These are phyloP conservation scores for Diddensiella transvaalensis DNA, from an alignment of 805 yeast species.

Conservation along the genomic window DNA sequence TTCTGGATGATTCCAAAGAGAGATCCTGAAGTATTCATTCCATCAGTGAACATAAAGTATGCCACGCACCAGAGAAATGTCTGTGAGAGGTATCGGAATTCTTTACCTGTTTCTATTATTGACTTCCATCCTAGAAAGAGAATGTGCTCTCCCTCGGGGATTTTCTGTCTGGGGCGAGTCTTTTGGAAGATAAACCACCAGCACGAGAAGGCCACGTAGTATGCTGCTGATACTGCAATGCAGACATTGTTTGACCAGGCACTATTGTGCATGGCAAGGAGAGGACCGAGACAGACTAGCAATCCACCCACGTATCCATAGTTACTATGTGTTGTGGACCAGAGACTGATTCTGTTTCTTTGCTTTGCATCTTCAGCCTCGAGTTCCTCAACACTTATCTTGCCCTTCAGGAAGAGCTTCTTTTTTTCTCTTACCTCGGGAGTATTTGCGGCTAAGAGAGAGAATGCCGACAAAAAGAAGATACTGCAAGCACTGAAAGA, in stretches of 20 bases:
- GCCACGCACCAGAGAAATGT: constrained; percentile 9
- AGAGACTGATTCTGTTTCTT: background rate
- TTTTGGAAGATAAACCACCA: constrained; percentile 3
- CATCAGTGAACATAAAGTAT: constrained; percentile 14
- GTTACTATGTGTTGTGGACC: background rate
- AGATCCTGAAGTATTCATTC: constrained; percentile 14
- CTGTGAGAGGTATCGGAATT: constrained; percentile 9
- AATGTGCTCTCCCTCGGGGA: constrained; percentile 9
- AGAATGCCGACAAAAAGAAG: background rate
- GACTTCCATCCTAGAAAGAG: constrained; percentile 12
- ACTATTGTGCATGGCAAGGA: constrained; percentile 1
- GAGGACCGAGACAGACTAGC: constrained; percentile 14
- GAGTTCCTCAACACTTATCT: background rate
- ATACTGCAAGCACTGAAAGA: background rate
- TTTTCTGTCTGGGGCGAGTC: constrained; percentile 3
- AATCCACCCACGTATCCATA: background rate
- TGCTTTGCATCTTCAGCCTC: background rate
- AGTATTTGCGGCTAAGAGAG: background rate
- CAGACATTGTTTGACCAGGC: constrained; percentile 1
- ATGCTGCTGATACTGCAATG: background rate
- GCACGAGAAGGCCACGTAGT: constrained; percentile 1
- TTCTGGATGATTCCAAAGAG: constrained; percentile 15
- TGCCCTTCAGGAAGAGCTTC: background rate
- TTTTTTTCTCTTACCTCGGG: background rate
- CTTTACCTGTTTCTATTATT: constrained; percentile 8